These are phyloP conservation scores for Metschnikowia rubicola DNA, from an alignment of 805 yeast species.

Conservation along the genomic window DNA sequence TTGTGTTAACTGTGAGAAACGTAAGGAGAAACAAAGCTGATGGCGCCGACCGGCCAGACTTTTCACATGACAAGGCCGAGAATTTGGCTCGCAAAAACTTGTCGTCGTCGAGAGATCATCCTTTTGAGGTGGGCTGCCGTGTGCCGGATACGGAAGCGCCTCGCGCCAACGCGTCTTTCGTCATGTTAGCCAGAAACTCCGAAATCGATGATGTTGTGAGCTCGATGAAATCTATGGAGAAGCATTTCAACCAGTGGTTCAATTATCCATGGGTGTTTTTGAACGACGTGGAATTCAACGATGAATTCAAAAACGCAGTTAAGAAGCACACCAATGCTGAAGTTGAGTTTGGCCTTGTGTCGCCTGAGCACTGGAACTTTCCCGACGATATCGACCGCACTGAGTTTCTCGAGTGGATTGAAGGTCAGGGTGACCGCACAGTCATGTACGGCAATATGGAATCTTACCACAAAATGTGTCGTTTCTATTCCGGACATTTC, in stretches of 20 bases:
- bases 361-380: constrained; percentile 66
- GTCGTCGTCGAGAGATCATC: constrained; percentile 27
- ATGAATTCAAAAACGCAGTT: constrained; percentile 57
- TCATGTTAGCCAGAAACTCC: constrained; percentile 76
- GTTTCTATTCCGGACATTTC: constrained; percentile 64
- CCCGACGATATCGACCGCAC: constrained; percentile 35
- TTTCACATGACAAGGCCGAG: constrained; percentile 5
- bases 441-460: constrained; percentile 80
- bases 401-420: constrained; percentile 54
- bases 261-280: constrained; percentile 89
- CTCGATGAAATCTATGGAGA: constrained; percentile 72
- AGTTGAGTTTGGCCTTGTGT: constrained; percentile 70
- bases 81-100: constrained; percentile 15
- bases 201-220: constrained; percentile 75
- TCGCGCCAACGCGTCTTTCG: constrained; percentile 79
- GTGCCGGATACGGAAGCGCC: constrained; percentile 39
- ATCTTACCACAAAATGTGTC: constrained; percentile 90
- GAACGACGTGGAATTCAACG: constrained; percentile 72
- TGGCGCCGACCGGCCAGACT: constrained; percentile 10
- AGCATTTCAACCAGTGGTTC: constrained; percentile 91
- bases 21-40: background rate
- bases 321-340: constrained; percentile 51
- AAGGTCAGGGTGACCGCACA: constrained; percentile 76
- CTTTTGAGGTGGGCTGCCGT: constrained; percentile 55
- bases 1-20: background rate